Evolutionary conservation across 129 eudicot genomes (phyloP).

Genomic region (Pittosporum tobira): DNA sequence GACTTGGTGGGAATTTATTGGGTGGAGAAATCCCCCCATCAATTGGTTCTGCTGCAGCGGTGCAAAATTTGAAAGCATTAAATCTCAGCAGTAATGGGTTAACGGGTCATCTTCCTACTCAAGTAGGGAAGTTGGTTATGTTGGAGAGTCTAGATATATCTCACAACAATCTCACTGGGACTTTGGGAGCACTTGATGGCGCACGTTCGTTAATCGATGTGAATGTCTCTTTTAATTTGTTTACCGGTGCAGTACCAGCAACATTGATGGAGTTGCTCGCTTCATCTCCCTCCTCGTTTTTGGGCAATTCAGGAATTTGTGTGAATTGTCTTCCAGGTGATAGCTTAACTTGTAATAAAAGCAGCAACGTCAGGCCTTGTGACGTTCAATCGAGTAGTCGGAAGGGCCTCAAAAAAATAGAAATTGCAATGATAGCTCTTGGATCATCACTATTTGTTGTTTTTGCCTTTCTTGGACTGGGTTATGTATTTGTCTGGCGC

Average conservation of each 20-base stretch:
- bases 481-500: conserved; percentile 20
- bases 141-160: conserved; percentile 57
- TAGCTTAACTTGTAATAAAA: conserved; percentile 24
- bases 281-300: conserved; percentile 46
- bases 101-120: conserved; percentile 44
- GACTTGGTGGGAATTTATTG: conserved; percentile 61
- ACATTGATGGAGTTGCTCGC: conserved; percentile 33
- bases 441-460: conserved; percentile 28
- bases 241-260: conserved; percentile 60
- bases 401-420: conserved; percentile 23
- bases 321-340: conserved; percentile 26
- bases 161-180: conserved; percentile 56
- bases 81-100: conserved; percentile 62
- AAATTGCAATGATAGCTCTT: conserved; percentile 36
- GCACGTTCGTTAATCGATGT: conserved; percentile 33
- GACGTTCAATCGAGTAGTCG: conserved; percentile 18
- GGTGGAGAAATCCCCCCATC: conserved; percentile 54
- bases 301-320: conserved; percentile 59
- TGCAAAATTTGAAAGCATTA: conserved; percentile 36
- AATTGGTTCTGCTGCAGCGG: conserved; percentile 25
- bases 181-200: conserved; percentile 37
- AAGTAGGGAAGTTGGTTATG: conserved; percentile 37
- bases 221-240: conserved; percentile 53
- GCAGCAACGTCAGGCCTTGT: conserved; percentile 36
- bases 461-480: conserved; percentile 27